Base-by-base conservation (phyloP, 2,329 filamentous ascomycete genomes). In the Dactylellina leptospora region DNA sequence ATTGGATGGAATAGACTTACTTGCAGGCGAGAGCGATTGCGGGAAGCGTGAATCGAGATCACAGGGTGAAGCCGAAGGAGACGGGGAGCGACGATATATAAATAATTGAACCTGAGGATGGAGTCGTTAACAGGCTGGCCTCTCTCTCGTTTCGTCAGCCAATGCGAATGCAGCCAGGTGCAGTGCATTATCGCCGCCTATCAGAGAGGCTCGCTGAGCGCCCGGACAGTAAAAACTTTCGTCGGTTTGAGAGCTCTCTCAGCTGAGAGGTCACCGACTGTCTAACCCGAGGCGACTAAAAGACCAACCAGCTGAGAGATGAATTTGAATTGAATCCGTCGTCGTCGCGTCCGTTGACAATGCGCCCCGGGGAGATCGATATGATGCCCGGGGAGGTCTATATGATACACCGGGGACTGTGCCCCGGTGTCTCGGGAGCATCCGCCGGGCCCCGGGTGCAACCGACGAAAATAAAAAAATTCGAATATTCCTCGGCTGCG, bases 101-200 rank as follows among this genome's bases (percentile, higher is more conserved):
- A 40, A 40, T 13, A n/a, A 36, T 36, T 36, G 36, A n/a, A 40
- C 36, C 18, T 40, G 18, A 11, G 36, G 10, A 40, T 40, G 42
- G 50, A 16, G 54, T 51, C 59, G 56, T 9, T 44, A 59, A 73
- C 48, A 59, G 63, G 44, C 58, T 60, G 70, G 44, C 55, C 61
- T 66, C n/a, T n/a, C n/a, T n/a, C 54, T 73, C 54, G 51, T 54
- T 54, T 27, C 51, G 33, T 42, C 33, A 55, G 51, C 51, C 51
- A 55, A 55, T 55, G 47, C 47, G 3, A 27, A 13, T 28, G 5
- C n/a, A 48, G 18, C 22, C 36, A 33, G 11, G 8, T 42, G 13
- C 16, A 45, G 4, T 18, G 4, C 40, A 45, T 18, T 45, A 45
- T 22, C 18, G 13, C 20, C 40, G 40, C 40, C 22, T 6, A 33